Evolutionary conservation across 2,329 filamentous ascomycete species (phyloP).

Genomic region (Fusarium gaditjirri): DNA sequence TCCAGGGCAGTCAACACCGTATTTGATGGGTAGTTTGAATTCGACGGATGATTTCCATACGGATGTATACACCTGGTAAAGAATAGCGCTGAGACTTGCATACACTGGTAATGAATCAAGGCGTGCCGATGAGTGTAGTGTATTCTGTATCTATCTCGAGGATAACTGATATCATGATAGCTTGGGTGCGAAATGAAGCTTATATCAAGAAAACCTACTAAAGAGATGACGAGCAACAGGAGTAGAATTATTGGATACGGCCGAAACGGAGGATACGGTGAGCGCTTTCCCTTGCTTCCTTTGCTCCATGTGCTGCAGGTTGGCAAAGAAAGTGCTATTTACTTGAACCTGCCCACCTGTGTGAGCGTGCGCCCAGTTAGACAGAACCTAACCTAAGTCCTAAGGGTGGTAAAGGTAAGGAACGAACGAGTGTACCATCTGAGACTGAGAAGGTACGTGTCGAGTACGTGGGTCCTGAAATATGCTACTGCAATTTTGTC

Average conservation of each 20-base stretch:
- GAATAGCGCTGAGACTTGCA: constrained; percentile 23
- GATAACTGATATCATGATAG: background rate
- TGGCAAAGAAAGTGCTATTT: background rate
- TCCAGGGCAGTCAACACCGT: constrained; percentile 6
- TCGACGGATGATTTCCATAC: constrained; percentile 11
- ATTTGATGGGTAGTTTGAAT: constrained; percentile 12
- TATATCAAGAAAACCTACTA: background rate
- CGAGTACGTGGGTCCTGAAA: constrained; percentile 33
- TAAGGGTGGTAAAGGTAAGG: background rate
- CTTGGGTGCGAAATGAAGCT: background rate
- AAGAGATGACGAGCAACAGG: background rate
- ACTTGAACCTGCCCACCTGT: background rate
- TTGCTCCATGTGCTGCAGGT: background rate
- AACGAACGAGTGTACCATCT: constrained; percentile 10
- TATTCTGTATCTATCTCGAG: background rate
- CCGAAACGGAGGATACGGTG: background rate
- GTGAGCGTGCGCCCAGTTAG: background rate
- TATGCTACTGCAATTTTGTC: constrained; percentile 38
- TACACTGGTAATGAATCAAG: constrained; percentile 21
- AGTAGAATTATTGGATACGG: background rate
- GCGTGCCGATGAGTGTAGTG: constrained; percentile 25
- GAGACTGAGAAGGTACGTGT: constrained; percentile 32
- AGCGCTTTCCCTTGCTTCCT: background rate
- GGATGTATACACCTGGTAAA: constrained; percentile 25
- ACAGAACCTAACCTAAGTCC: background rate